A percentile compares a stretch with the other conserved stretches of the same genome.
These are phyloP conservation scores for Amanita rimosa DNA, from an alignment of 768 basidiomycete species.

Conservation along the genomic window DNA sequence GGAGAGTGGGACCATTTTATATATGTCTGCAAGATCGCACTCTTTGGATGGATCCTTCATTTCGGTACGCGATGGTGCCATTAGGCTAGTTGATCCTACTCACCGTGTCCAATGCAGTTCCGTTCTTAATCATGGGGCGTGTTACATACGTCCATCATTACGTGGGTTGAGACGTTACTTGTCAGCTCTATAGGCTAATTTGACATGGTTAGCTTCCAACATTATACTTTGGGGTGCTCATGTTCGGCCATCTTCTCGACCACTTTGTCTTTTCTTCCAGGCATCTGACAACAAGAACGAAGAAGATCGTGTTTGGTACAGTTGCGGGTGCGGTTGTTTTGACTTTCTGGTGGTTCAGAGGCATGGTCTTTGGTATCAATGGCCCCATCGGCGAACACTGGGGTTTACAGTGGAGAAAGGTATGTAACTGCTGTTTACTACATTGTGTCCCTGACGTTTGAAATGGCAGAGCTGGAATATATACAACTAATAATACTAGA, in stretches of 20 bases:
- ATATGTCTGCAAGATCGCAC: conserved; percentile 85
- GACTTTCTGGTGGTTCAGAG: conserved; percentile 95
- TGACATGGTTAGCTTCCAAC: conserved; percentile 63
- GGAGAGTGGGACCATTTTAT: conserved; percentile 94
- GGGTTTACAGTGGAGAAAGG: conserved; percentile 72
- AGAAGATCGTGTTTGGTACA: conserved; percentile 60
- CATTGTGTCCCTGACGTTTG: background rate
- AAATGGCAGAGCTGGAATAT: conserved; percentile 23
- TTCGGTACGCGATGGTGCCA: conserved; percentile 43
- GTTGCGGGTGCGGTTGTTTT: conserved; percentile 47
- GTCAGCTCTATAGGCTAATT: conserved; percentile 2
- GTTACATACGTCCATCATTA: conserved; percentile 97
- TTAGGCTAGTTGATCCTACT: conserved; percentile 1
- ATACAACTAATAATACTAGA: conserved; percentile 11
- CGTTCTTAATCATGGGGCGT: conserved; percentile 97
- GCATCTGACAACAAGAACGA: conserved; percentile 49
- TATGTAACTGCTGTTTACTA: conserved; percentile 14
- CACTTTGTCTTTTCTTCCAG: conserved; percentile 83
- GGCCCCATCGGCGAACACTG: conserved; percentile 74
- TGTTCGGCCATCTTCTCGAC: conserved; percentile 85
- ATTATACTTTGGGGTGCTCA: conserved; percentile 91
- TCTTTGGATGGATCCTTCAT: conserved; percentile 88
- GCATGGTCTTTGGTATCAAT: conserved; percentile 83
- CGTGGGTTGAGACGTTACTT: conserved; percentile 34
- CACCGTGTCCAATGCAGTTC: conserved; percentile 37